Percentiles rank a stretch among this genome's conserved stretches.
Conservation (phyloP, 2,329 filamentous ascomycete genomes). For the Endothia cerciana region DNA sequence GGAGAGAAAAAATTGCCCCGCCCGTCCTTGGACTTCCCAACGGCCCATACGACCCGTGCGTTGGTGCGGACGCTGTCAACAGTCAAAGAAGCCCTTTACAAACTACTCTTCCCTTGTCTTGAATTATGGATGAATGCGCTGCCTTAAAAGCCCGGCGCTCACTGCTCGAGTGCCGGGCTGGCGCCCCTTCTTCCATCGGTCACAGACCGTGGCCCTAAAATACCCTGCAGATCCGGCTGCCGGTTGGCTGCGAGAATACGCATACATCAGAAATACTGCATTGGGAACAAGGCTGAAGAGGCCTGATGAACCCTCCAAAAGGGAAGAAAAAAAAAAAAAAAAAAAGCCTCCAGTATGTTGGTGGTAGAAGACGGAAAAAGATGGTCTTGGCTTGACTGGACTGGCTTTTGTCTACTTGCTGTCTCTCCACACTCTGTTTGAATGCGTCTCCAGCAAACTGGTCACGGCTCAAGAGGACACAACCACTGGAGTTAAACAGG, state of each 20-base stretch:
- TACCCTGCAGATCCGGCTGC: constrained; percentile 27
- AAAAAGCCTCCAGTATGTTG: neutral
- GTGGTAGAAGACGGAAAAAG: constrained; percentile 8
- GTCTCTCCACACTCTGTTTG: constrained; percentile 11
- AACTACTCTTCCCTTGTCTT: constrained; percentile 5
- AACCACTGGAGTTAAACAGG: constrained; percentile 4
- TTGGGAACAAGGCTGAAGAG: constrained; percentile 17
- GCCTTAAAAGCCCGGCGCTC: constrained; percentile 17
- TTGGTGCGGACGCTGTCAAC: constrained; percentile 1
- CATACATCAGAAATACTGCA: constrained; percentile 18
- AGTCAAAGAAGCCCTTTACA: constrained; percentile 7
- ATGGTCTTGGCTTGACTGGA: constrained; percentile 9
- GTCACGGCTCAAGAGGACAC: neutral
- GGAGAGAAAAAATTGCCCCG: neutral
- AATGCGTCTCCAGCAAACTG: constrained; percentile 3
- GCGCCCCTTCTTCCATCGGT: constrained; percentile 11
- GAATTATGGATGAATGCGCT: constrained; percentile 24
- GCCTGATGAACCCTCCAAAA: neutral
- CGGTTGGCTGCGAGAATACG: constrained; percentile 13
- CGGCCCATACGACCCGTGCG: neutral
- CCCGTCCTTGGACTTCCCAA: neutral
- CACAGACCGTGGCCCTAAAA: constrained; percentile 21
- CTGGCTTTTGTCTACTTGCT: constrained; percentile 10
- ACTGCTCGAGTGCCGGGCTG: constrained; percentile 18
- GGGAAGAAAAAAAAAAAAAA: neutral